Base-by-base conservation (phyloP, 257 asterid species). In the Solanum sejunctum region DNA sequence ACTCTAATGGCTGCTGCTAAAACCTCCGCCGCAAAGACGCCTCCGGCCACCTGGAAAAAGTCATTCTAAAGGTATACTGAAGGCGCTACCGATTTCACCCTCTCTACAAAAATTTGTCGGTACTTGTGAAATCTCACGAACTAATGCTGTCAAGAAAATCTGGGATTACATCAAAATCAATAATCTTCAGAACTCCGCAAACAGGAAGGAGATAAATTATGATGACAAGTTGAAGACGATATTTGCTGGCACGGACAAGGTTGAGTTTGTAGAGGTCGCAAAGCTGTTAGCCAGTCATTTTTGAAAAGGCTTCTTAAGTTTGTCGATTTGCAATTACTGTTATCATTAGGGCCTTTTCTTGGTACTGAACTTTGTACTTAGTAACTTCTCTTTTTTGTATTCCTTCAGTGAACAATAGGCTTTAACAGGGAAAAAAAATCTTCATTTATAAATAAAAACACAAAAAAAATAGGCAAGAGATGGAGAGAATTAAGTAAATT, bases 141-240 rank as follows among this genome's bases (percentile, higher is more conserved):
- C 88, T 20, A 88, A 84, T 12, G 91, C 91, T 41, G 88, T 89
- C 18, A 89, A 87, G 73, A 81, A 79, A 75, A 43, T 87, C 13
- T 87, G 92, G 91, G 91, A 77, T 7, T 83, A 89, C 84, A 83
- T 89, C 88, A 89, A 89, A 64, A 61, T 86, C 39, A 39, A 82
- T 28, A 88, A 88, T n/a, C 92, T 87, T 45, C 89, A 89, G 93
- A 92, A 93, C 83, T 92, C 95, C 1, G 84, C 89, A 17, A 91
- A 93, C 89, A 92, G 89, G 90, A 91, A 45, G 83, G 97, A 93
- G 91, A 93, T 92, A 47, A 69, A 21, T 21, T 92, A 94, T 39
- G 97, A 92, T 83, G 93, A 90, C 67, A 93, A 73, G 89, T 81
- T 93, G 90, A 92, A 93, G 91, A 87, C 92, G 3, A 90, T 91